Conservation (phyloP, 441 rosid genomes). For the Gossypium gossypioides region DNA sequence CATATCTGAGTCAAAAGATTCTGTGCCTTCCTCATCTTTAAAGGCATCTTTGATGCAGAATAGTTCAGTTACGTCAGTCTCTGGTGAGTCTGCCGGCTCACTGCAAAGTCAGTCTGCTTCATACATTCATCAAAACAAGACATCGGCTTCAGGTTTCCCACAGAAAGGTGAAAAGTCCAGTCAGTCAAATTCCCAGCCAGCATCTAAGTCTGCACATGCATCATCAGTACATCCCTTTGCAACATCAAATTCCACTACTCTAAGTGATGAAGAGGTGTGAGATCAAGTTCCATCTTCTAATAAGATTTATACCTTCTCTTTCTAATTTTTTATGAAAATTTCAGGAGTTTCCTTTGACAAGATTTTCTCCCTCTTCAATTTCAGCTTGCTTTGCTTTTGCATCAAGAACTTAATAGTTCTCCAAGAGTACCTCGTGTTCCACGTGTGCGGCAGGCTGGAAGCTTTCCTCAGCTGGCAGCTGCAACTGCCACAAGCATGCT, state of each 20-base stretch:
- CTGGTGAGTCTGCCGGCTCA: slow-evolving; percentile 34
- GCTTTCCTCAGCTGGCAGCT: slow-evolving; percentile 67
- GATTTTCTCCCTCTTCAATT: slow-evolving; percentile 8
- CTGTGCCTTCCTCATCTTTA: slow-evolving; percentile 27
- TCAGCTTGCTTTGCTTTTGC: slow-evolving; percentile 93
- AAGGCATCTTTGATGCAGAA: slow-evolving; percentile 36
- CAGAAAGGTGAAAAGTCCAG: slow-evolving; percentile 48
- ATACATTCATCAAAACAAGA: slow-evolving; percentile 33
- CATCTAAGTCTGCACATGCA: slow-evolving; percentile 40
- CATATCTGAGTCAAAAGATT: slow-evolving; percentile 39
- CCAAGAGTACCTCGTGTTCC: slow-evolving; percentile 97
- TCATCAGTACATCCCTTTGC: slow-evolving; percentile 33
- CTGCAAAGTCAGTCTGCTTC: slow-evolving; percentile 30
- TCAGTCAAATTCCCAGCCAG: slow-evolving; percentile 33
- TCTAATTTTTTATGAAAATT: neutral
- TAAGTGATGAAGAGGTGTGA: slow-evolving; percentile 92
- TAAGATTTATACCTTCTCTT: neutral
- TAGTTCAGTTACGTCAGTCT: slow-evolving; percentile 21
- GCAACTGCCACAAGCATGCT: slow-evolving; percentile 54
- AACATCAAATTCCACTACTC: slow-evolving; percentile 33
- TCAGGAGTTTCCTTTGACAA: neutral
- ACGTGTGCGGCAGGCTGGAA: slow-evolving; percentile 77
- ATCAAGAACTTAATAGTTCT: slow-evolving; percentile 97
- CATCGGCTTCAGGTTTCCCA: slow-evolving; percentile 31
- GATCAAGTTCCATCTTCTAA: slow-evolving; percentile 9